These are phyloP conservation scores for Lagenidium giganteum DNA, from an alignment of 352 stramenopile genomes.

Conservation along the genomic window DNA sequence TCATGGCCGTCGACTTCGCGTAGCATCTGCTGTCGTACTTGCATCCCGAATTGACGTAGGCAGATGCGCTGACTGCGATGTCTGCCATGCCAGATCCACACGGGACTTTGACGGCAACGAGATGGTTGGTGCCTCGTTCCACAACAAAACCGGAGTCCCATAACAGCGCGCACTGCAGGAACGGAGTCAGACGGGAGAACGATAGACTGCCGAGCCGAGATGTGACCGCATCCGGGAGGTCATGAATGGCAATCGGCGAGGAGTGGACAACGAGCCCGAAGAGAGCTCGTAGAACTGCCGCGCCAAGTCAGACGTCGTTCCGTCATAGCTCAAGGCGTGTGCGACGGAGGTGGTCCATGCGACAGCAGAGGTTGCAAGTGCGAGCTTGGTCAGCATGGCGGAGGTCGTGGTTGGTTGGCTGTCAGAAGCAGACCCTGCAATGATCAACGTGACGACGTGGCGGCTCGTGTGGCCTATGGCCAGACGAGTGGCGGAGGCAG, in stretches of 20 bases:
- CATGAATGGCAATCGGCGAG: slow-evolving; percentile 1
- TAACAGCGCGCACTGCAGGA: slow-evolving; percentile 27
- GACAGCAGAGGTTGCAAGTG: too few species aligned
- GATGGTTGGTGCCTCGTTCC: neutral
- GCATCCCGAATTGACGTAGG: too few species aligned
- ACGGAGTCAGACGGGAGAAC: slow-evolving; percentile 15
- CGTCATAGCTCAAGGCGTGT: slow-evolving; percentile 21
- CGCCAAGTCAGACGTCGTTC: slow-evolving; percentile 22
- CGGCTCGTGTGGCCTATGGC: too few species aligned
- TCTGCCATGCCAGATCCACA: slow-evolving; percentile 3
- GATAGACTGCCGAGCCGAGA: slow-evolving; percentile 10
- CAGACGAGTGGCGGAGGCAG: too few species aligned
- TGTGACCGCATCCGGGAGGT: slow-evolving; percentile 7
- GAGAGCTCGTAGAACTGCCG: slow-evolving; percentile 27
- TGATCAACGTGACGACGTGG: too few species aligned
- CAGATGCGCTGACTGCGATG: too few species aligned
- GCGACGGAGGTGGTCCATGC: too few species aligned
- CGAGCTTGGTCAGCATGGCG: too few species aligned
- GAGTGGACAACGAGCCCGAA: slow-evolving; percentile 1
- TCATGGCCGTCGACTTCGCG: slow-evolving; percentile 4
- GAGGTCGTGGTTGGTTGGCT: too few species aligned
- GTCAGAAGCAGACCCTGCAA: too few species aligned
- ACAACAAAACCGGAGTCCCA: slow-evolving; percentile 7
- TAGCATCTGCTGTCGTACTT: slow-evolving; percentile 4
- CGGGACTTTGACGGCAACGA: slow-evolving; percentile 8